phyloP scores from a whole-genome alignment of 2,329 filamentous ascomycete species.

The Harringtonia lauricola region DNA sequence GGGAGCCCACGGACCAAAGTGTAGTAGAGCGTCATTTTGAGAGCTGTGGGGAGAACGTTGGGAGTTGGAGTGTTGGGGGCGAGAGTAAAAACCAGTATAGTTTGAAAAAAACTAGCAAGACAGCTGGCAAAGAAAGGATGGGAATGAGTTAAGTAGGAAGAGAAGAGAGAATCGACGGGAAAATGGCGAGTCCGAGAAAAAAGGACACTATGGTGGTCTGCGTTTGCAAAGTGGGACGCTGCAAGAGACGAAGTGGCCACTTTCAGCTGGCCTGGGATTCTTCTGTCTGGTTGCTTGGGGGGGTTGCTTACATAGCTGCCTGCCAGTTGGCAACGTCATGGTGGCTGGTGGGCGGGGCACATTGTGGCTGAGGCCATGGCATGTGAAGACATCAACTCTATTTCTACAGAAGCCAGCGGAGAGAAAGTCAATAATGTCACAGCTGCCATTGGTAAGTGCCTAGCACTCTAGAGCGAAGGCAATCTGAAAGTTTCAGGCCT shows the following conservation, averaged over 20 bases:
- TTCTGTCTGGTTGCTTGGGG: background rate
- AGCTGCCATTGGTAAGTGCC: no score
- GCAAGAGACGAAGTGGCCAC: background rate
- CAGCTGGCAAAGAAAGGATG: background rate
- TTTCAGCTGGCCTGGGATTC: background rate
- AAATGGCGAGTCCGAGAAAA: background rate
- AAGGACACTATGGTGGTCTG: background rate
- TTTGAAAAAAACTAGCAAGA: background rate
- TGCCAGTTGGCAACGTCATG: conserved; percentile 1
- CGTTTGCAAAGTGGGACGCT: background rate
- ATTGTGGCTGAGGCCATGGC: background rate
- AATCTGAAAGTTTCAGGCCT: no score
- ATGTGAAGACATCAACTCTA: no score
- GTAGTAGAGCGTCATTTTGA: conserved; percentile 47
- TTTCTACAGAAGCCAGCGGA: no score
- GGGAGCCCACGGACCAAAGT: conserved; percentile 37
- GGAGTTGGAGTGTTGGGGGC: background rate
- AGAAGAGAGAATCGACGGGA: background rate
- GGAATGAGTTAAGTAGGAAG: background rate
- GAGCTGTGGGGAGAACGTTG: background rate
- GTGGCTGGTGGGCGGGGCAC: conserved; percentile 1
- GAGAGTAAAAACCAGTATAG: background rate
- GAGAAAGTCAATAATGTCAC: no score
- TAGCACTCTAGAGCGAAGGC: no score
- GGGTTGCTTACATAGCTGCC: background rate